These are phyloP conservation scores for Pythium coloratum DNA, from an alignment of 352 stramenopile genomes.

Conservation along the genomic window DNA sequence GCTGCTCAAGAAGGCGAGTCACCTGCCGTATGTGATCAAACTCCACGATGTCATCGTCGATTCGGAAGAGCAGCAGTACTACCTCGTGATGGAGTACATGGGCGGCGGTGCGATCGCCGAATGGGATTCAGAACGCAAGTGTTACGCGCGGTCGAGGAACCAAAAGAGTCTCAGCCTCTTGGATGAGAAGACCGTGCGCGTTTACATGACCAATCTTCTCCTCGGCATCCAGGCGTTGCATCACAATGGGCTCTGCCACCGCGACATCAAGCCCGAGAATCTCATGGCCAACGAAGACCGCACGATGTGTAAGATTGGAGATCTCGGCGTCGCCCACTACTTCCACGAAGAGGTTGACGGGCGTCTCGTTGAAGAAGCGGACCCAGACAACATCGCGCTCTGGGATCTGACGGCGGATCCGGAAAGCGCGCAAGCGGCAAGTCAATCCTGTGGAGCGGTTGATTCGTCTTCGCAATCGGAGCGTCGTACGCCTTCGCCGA, in stretches of 20 bases:
- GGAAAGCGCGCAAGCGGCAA: background rate
- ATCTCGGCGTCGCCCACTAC: slow-evolving; percentile 81
- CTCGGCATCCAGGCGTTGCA: slow-evolving; percentile 78
- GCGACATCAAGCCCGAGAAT: slow-evolving; percentile 88
- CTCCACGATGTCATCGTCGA: slow-evolving; percentile 81
- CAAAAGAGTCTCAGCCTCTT: slow-evolving; percentile 45
- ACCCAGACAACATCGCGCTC: slow-evolving; percentile 49
- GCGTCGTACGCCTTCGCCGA: background rate
- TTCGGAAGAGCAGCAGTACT: slow-evolving; percentile 50
- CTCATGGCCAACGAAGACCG: slow-evolving; percentile 63
- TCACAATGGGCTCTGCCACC: slow-evolving; percentile 70
- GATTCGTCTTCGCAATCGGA: background rate
- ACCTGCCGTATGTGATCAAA: slow-evolving; percentile 61
- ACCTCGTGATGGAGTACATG: slow-evolving; percentile 88
- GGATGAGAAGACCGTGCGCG: slow-evolving; percentile 45
- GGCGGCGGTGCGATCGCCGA: slow-evolving; percentile 74
- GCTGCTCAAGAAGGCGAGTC: slow-evolving; percentile 74
- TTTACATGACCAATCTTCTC: slow-evolving; percentile 60
- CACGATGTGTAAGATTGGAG: slow-evolving; percentile 72
- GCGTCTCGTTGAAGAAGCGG: slow-evolving; percentile 47
- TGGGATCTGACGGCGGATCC: slow-evolving; percentile 38
- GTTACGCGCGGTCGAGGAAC: slow-evolving; percentile 53
- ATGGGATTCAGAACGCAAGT: slow-evolving; percentile 65
- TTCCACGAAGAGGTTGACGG: slow-evolving; percentile 57
- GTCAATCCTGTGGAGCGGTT: background rate